phyloP scores from a whole-genome alignment of 306 rosid species.

The Heteromeles arbutifolia region DNA sequence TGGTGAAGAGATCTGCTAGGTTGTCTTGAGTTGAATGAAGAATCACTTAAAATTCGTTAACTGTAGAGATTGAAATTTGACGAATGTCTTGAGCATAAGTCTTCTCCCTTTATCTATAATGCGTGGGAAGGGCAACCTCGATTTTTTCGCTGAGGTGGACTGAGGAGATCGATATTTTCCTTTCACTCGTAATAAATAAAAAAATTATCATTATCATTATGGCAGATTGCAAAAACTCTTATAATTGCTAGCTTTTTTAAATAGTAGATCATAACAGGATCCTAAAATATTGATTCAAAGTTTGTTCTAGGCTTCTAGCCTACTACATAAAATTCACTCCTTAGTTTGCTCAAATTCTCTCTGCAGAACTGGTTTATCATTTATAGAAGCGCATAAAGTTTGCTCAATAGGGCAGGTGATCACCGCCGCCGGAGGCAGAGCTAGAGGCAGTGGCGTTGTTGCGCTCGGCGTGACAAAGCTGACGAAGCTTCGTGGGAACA shows the following conservation, averaged over 20 bases:
- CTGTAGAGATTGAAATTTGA: no score
- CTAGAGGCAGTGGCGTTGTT: constrained; percentile 51
- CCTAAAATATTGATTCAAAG: neutral
- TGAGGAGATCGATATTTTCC: no score
- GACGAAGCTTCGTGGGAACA: constrained; percentile 91
- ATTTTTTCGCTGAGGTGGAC: no score
- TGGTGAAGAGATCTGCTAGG: no score
- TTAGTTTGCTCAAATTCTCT: no score
- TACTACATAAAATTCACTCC: neutral
- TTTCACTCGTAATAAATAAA: no score
- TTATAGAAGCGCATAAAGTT: neutral
- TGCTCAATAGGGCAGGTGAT: constrained; percentile 36
- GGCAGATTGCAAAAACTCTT: neutral
- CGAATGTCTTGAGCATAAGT: no score
- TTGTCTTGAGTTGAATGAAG: no score
- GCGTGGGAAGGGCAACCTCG: no score
- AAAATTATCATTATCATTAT: neutral
- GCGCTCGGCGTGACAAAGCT: constrained; percentile 82
- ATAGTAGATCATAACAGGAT: neutral
- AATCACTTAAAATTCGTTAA: no score
- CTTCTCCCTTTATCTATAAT: no score
- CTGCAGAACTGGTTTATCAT: neutral
- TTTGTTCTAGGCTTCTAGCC: neutral
- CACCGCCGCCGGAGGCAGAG: constrained; percentile 36
- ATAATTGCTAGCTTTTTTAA: neutral